Percentiles rank a stretch among this genome's conserved stretches.
phyloP scores from a whole-genome alignment of 495 filamentous ascomycete species.

The Pseudomonodictys pantanalensis region DNA sequence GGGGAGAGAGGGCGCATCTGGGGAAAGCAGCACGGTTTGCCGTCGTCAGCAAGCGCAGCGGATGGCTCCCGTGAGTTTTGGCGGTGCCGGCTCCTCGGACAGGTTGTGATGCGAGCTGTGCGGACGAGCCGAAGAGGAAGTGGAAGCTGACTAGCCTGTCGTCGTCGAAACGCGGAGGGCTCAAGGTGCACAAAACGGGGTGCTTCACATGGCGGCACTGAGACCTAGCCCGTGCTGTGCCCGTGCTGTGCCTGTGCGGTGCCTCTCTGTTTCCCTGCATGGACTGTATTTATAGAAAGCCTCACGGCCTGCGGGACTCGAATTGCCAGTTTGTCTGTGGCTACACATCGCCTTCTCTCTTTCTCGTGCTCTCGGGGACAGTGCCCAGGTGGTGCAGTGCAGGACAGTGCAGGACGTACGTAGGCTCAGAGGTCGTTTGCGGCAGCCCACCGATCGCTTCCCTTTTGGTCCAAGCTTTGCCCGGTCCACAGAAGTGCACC shows the following conservation, averaged over 20 bases:
- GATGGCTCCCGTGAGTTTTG: too few relatives aligned
- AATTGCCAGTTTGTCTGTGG: background rate
- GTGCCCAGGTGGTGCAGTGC: too few relatives aligned
- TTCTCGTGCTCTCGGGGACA: too few relatives aligned
- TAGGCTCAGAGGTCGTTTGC: background rate
- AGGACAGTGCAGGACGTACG: background rate
- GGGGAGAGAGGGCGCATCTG: too few relatives aligned
- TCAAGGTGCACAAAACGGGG: constrained; percentile 6
- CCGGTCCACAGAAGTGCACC: too few relatives aligned
- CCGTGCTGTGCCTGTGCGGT: background rate
- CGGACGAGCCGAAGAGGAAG: too few relatives aligned
- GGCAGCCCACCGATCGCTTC: background rate
- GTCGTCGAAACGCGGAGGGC: constrained; percentile 18
- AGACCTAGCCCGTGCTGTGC: constrained; percentile 5
- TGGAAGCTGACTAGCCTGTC: constrained; percentile 4
- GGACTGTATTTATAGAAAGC: background rate
- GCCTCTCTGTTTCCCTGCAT: background rate
- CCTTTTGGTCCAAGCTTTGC: background rate
- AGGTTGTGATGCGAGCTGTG: too few relatives aligned
- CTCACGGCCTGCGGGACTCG: background rate
- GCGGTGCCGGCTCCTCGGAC: too few relatives aligned
- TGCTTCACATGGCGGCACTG: constrained; percentile 13
- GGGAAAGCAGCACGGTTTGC: too few relatives aligned
- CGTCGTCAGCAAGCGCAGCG: too few relatives aligned
- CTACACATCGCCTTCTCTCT: background rate